Percentiles rank a stretch among this genome's conserved stretches.
Conservation (phyloP, 441 rosid genomes). For the Flueggea neowawraea region DNA sequence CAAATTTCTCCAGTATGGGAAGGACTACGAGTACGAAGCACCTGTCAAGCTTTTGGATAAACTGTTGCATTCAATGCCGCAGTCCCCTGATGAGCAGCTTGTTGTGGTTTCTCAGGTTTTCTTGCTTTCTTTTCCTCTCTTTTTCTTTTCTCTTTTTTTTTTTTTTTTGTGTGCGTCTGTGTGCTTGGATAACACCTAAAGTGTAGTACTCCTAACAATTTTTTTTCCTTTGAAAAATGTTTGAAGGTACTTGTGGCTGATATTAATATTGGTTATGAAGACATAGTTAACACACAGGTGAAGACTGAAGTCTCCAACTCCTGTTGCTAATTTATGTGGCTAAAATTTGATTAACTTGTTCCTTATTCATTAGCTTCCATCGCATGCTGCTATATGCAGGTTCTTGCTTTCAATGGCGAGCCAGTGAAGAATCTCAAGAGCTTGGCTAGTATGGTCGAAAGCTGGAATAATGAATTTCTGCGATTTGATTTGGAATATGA, state of each 20-base stretch:
- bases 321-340: too few relatives aligned
- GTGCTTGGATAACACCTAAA: too few relatives aligned
- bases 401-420: constrained; percentile 78
- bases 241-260: constrained; percentile 94
- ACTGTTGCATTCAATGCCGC: constrained; percentile 79
- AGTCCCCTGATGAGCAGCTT: constrained; percentile 83
- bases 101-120: constrained; percentile 92
- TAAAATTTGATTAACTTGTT: too few relatives aligned
- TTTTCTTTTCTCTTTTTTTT: too few relatives aligned
- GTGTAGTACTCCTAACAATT: too few relatives aligned
- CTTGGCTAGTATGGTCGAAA: constrained; percentile 80
- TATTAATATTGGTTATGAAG: constrained; percentile 91
- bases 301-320: too few relatives aligned
- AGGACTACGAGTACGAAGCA: constrained; percentile 88
- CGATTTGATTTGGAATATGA: constrained; percentile 80
- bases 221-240: not conserved
- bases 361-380: too few relatives aligned
- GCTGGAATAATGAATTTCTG: constrained; percentile 72
- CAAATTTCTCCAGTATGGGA: constrained; percentile 65
- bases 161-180: too few relatives aligned
- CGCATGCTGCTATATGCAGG: constrained; percentile 32
- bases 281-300: constrained; percentile 93
- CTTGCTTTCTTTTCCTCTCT: not conserved
- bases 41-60: constrained; percentile 94
- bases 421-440: constrained; percentile 85